Evolutionary conservation across 331 rosid species (phyloP), one percentile per base, ranked within the genome.

Genomic region (Saraca asoca): DNA sequence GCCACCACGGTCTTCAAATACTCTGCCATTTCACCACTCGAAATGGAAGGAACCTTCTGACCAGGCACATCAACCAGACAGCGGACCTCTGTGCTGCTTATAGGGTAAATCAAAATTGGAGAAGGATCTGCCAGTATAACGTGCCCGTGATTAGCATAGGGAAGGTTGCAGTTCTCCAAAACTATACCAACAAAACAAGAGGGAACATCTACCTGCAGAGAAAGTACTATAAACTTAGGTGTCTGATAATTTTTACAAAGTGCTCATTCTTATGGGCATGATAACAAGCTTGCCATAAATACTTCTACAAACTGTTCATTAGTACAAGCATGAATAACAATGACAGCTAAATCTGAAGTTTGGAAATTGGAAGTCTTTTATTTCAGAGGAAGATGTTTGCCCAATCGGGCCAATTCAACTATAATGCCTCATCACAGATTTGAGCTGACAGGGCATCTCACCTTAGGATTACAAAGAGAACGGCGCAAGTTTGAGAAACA

Each of bases 41-140:
- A 82, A 76, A 92, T 84, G 64, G 96, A 92, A 58, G 98, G 98
- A 70, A 89, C 94, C 58, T 87, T 92, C 85, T 85, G 89, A 58
- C 98, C 98, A 16, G 98, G 95, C 67, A 92, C 94, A 72, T 89
- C 98, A 72, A 92, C 98, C 74, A 92, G 82, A 78, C 95, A 92
- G 49, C 98, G 98, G 72, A 92, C 70, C 80, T 92, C 96, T 16
- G 95, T 85, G 54, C 96, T 79, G 74, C 98, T 92, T 59, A 92
- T 92, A 35, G 85, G 95, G 78, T 92, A 92, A 79, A 89, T 89
- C 69, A 92, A 83, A 79, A 92, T 82, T 1, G 98, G 96, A 9
- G 96, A 92, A 72, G 98, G 98, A 76, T 92, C 98, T 73, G 75
- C 98, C n/a, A 92, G 79, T 64, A 92, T 71, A 53, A 87, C 98